A percentile compares a stretch with the other conserved stretches of the same genome.
Conservation (phyloP, 2,329 filamentous ascomycete species). For the Aspergillus quadrilineatus region DNA sequence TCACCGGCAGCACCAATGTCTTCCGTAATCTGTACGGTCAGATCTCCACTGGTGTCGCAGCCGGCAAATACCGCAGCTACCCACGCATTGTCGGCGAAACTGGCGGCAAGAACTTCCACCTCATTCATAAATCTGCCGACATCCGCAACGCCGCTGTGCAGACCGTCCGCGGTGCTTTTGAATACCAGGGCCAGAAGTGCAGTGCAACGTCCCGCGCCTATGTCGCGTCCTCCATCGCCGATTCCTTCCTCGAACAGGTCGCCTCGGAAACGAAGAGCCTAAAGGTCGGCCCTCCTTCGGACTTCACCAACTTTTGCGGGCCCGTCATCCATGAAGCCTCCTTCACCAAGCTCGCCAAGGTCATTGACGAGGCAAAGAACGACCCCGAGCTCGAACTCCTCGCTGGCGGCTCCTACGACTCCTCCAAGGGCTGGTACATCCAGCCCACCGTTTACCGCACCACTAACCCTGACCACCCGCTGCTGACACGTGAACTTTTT, state of each 20-base stretch:
- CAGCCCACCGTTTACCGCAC: slow-evolving; percentile 80
- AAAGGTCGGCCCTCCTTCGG: slow-evolving; percentile 67
- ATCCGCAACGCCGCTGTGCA: slow-evolving; percentile 75
- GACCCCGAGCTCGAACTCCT: slow-evolving; percentile 72
- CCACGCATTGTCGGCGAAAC: slow-evolving; percentile 88
- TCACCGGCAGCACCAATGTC: slow-evolving; percentile 87
- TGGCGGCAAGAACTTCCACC: slow-evolving; percentile 90
- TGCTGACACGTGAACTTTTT: slow-evolving; percentile 78
- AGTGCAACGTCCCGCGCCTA: slow-evolving; percentile 80
- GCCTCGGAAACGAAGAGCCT: slow-evolving; percentile 68
- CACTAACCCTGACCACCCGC: slow-evolving; percentile 69
- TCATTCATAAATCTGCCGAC: slow-evolving; percentile 75
- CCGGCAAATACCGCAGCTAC: slow-evolving; percentile 80
- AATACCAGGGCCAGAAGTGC: slow-evolving; percentile 91
- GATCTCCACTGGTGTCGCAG: slow-evolving; percentile 77
- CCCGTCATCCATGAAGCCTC: slow-evolving; percentile 80
- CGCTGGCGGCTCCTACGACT: slow-evolving; percentile 74
- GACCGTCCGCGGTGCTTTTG: slow-evolving; percentile 82
- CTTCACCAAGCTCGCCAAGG: slow-evolving; percentile 75
- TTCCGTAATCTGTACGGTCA: slow-evolving; percentile 86
- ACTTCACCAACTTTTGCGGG: slow-evolving; percentile 77
- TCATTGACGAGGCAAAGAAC: slow-evolving; percentile 76
- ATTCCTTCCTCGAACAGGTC: slow-evolving; percentile 67
- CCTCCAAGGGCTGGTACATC: slow-evolving; percentile 76
- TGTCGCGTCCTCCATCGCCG: slow-evolving; percentile 72